phyloP scores from a whole-genome alignment of 1,139 yeast species.

The Spathaspora jeffriesii region DNA sequence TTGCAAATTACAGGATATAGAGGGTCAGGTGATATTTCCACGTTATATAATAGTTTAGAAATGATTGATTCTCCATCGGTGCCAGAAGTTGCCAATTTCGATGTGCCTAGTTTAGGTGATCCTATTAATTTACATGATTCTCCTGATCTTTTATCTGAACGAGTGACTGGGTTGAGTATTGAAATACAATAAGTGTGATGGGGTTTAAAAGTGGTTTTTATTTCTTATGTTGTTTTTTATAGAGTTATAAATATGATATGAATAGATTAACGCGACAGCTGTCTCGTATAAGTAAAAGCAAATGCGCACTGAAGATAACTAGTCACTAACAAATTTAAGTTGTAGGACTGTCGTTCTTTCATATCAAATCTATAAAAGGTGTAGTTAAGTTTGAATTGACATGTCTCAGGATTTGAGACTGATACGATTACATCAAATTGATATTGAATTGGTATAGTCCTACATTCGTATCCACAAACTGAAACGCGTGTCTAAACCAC shows the following conservation, averaged over 20 bases:
- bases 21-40: conserved; percentile 35
- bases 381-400: too few species aligned
- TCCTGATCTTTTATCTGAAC: neutral
- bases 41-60: conserved; percentile 31
- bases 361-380: too few species aligned
- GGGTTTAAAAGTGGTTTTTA: neutral
- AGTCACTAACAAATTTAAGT: too few species aligned
- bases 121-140: conserved; percentile 10
- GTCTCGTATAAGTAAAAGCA: neutral
- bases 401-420: too few species aligned
- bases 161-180: neutral
- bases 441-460: too few species aligned
- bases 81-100: conserved; percentile 4
- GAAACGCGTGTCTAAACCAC: too few species aligned
- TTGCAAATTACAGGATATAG: conserved; percentile 18
- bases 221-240: neutral
- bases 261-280: neutral
- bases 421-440: too few species aligned
- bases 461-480: too few species aligned
- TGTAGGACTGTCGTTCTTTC: too few species aligned
- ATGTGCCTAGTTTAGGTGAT: conserved; percentile 11
- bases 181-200: neutral
- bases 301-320: too few species aligned
- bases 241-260: neutral
- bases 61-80: conserved; percentile 6